Percentiles rank a stretch among this genome's conserved stretches.
phyloP scores from a whole-genome alignment of 2,329 filamentous ascomycete species.

The Trichoderma cornu-damae region DNA sequence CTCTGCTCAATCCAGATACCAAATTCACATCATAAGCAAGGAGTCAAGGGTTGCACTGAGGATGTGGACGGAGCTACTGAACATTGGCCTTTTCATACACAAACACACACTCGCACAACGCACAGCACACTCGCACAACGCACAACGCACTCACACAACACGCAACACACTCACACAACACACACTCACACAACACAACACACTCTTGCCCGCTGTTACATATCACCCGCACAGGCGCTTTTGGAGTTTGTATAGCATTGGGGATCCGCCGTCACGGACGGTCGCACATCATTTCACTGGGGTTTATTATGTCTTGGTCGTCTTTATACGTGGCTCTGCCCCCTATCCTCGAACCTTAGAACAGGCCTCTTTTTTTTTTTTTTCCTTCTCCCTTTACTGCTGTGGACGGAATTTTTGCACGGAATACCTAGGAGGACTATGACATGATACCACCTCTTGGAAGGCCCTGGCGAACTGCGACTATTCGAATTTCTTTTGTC shows the following conservation, averaged over 20 bases:
- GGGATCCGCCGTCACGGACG: constrained; percentile 18
- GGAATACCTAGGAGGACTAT: background rate
- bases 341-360: constrained; percentile 3
- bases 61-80: constrained; percentile 1
- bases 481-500: constrained; percentile 8
- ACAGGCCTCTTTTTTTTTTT: background rate
- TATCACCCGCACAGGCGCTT: constrained; percentile 21
- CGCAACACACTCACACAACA: background rate
- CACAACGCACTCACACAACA: background rate
- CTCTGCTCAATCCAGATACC: background rate
- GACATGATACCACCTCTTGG: constrained; percentile 16
- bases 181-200: background rate
- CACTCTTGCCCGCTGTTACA: constrained; percentile 10
- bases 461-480: constrained; percentile 6
- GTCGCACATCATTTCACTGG: constrained; percentile 1
- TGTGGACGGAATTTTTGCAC: background rate
- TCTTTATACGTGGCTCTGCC: background rate
- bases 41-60: constrained; percentile 2
- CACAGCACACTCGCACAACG: background rate
- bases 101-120: background rate
- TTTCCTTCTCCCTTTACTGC: constrained; percentile 7
- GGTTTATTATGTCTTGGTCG: constrained; percentile 3
- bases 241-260: constrained; percentile 26
- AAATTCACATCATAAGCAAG: constrained; percentile 4
- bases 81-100: background rate